Evolutionary conservation across 2,329 filamentous ascomycete species (phyloP).

Genomic region (Blastomyces gilchristii): DNA sequence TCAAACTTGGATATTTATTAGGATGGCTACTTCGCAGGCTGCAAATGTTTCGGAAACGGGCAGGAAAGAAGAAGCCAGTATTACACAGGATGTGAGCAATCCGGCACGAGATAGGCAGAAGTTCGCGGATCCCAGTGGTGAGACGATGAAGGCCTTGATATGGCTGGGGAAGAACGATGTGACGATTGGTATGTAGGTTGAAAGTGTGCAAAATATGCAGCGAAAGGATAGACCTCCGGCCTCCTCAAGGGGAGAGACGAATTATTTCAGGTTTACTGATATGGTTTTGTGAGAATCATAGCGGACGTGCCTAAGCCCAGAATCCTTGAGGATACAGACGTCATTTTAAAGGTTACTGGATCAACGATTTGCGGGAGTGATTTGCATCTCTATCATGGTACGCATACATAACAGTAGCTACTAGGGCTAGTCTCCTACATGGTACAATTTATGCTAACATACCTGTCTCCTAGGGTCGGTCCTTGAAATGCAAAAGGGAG

Average conservation of each 20-base stretch:
- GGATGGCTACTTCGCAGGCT: slow-evolving; percentile 55
- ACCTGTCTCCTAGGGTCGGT: slow-evolving; percentile 31
- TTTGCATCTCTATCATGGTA: slow-evolving; percentile 42
- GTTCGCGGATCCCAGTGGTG: slow-evolving; percentile 42
- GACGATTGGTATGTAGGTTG: slow-evolving; percentile 44
- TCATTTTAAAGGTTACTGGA: slow-evolving; percentile 67
- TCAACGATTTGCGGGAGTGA: slow-evolving; percentile 53
- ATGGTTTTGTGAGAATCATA: slow-evolving; percentile 16
- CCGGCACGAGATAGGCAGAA: slow-evolving; percentile 46
- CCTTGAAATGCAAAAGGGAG: slow-evolving; percentile 51
- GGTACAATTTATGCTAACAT: neutral
- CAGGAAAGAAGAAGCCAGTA: slow-evolving; percentile 55
- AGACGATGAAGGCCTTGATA: slow-evolving; percentile 67
- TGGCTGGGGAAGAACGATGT: slow-evolving; percentile 80
- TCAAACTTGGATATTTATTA: slow-evolving; percentile 20
- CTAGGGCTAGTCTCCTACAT: too few species aligned
- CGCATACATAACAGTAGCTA: neutral
- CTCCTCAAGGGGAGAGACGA: neutral
- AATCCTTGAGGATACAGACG: slow-evolving; percentile 62
- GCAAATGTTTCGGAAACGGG: slow-evolving; percentile 61
- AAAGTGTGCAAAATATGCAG: neutral
- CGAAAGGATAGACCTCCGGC: neutral
- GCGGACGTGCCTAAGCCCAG: slow-evolving; percentile 59
- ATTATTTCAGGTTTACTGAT: neutral
- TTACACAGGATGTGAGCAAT: slow-evolving; percentile 58